Evolutionary conservation across 2,329 filamentous ascomycete species (phyloP).

Genomic region (Cercospora berteroae): DNA sequence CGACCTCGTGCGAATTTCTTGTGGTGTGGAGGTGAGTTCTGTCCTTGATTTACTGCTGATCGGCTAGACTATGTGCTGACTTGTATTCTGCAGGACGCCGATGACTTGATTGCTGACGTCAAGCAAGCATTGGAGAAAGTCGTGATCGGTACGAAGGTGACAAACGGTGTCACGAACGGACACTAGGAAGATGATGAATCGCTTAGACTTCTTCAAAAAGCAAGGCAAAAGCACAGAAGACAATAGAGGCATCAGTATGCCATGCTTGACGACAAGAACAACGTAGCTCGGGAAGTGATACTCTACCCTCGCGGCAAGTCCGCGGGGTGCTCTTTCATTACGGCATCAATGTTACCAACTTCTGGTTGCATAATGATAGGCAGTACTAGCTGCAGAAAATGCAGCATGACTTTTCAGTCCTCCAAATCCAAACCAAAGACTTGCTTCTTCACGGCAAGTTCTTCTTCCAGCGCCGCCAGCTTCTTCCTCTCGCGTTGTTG

Average conservation of each 20-base stretch:
- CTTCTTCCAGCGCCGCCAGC: slow-evolving; percentile 52
- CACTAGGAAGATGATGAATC: slow-evolving; percentile 4
- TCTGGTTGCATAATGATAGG: neutral
- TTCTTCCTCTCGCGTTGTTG: slow-evolving; percentile 51
- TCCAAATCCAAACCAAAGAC: slow-evolving; percentile 40
- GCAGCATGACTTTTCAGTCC: slow-evolving; percentile 24
- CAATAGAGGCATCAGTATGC: slow-evolving; percentile 6
- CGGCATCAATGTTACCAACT: neutral
- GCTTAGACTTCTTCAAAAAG: neutral
- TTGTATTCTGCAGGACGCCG: slow-evolving; percentile 60
- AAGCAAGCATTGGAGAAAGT: slow-evolving; percentile 78
- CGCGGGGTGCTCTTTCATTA: neutral
- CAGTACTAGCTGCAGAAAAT: neutral
- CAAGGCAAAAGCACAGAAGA: slow-evolving; percentile 12
- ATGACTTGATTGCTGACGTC: slow-evolving; percentile 79
- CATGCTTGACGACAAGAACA: neutral
- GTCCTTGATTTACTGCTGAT: neutral
- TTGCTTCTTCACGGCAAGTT: slow-evolving; percentile 54
- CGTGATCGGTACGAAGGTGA: slow-evolving; percentile 53
- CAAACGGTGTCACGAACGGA: slow-evolving; percentile 39
- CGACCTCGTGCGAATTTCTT: slow-evolving; percentile 89
- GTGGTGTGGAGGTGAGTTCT: slow-evolving; percentile 67
- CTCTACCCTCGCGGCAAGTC: neutral
- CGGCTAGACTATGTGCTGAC: neutral
- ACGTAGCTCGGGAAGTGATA: neutral